These are phyloP conservation scores for Fusarium succisae DNA, from an alignment of 2,329 filamentous ascomycete species.

Conservation along the genomic window DNA sequence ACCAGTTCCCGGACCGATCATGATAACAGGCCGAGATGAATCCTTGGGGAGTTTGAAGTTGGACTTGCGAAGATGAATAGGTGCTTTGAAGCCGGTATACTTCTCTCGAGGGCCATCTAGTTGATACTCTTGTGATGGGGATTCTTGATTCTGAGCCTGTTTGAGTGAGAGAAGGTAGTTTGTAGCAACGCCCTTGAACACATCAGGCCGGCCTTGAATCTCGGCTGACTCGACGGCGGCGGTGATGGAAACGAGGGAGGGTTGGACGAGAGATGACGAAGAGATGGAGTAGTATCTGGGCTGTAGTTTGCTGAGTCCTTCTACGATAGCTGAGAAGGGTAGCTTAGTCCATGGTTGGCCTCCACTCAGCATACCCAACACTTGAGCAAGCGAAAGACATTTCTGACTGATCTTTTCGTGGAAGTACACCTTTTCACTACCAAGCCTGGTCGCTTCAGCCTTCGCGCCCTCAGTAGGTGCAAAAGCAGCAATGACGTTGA, in stretches of 20 bases:
- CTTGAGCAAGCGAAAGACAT: neutral
- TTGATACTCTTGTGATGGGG: neutral
- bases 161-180: slow-evolving; percentile 19
- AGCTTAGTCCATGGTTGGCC: neutral
- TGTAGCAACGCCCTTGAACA: slow-evolving; percentile 1
- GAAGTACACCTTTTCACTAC: neutral
- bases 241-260: slow-evolving; percentile 6
- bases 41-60: slow-evolving; percentile 4
- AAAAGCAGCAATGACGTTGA: neutral
- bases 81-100: neutral
- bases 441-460: neutral
- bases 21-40: neutral
- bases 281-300: slow-evolving; percentile 31
- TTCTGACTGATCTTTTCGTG: neutral
- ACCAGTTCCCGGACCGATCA: slow-evolving; percentile 14
- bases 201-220: neutral
- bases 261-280: slow-evolving; percentile 16
- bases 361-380: neutral
- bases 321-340: slow-evolving; percentile 3
- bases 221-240: neutral
- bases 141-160: neutral
- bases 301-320: slow-evolving; percentile 10
- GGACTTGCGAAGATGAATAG: neutral
- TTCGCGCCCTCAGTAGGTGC: neutral
- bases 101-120: neutral